Conservation (phyloP, 2,329 filamentous ascomycete species). For the Beauveria scarabaeidicola region DNA sequence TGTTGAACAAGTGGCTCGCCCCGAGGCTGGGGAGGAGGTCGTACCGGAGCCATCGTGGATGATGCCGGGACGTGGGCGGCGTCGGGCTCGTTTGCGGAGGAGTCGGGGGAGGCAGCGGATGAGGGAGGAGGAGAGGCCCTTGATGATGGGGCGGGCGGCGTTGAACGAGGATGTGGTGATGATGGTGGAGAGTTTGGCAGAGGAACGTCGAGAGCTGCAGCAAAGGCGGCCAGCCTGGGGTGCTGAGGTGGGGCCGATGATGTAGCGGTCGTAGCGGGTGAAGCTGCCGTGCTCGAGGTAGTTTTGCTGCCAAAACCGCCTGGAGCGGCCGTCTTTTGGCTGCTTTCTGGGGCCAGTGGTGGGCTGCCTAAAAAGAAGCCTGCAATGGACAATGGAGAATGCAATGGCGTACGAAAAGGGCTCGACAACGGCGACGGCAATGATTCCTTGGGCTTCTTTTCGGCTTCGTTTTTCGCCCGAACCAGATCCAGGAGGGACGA, state of each 20-base stretch:
- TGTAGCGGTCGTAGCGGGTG: constrained; percentile 21
- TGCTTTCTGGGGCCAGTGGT: background rate
- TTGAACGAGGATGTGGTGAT: constrained; percentile 25
- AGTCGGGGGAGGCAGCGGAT: constrained; percentile 22
- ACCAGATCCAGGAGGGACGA: constrained; percentile 12
- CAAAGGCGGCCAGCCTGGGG: constrained; percentile 15
- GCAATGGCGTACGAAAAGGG: background rate
- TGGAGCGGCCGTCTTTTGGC: background rate
- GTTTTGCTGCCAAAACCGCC: background rate
- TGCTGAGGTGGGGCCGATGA: constrained; percentile 20
- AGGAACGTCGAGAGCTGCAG: constrained; percentile 25
- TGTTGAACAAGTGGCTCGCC: constrained; percentile 11
- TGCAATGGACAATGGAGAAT: background rate
- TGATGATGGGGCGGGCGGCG: constrained; percentile 20
- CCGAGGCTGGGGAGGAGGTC: constrained; percentile 21
- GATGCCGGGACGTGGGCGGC: constrained; percentile 21
- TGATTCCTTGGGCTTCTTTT: constrained; percentile 2
- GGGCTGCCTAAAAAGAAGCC: background rate
- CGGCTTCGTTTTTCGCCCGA: constrained; percentile 12
- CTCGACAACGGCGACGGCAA: constrained; percentile 8
- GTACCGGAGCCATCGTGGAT: constrained; percentile 49
- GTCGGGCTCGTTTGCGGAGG: constrained; percentile 19
- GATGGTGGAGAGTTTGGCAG: constrained; percentile 33
- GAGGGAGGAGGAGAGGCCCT: constrained; percentile 17
- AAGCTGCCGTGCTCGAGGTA: constrained; percentile 9